phyloP scores from a whole-genome alignment of 2,329 filamentous ascomycete genomes.

The Hypocreales sp. region DNA sequence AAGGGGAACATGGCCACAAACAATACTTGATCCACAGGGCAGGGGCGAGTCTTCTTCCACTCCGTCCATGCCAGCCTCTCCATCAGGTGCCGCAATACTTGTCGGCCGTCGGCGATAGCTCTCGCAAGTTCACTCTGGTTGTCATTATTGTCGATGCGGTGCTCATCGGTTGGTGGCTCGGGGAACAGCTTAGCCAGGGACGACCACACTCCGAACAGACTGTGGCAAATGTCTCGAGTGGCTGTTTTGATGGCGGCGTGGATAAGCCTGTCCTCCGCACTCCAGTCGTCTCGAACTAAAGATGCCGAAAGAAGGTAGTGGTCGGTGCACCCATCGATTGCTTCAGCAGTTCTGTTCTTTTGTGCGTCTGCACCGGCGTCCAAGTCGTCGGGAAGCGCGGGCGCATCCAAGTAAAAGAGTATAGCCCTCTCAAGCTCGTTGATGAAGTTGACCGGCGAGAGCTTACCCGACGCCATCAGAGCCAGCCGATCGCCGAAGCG shows the following conservation, averaged over 20 bases:
- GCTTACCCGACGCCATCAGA: constrained; percentile 16
- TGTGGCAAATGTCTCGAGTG: constrained; percentile 20
- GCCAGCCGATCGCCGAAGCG: constrained; percentile 43
- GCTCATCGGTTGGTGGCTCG: no score
- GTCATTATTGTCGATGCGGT: no score
- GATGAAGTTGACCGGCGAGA: constrained; percentile 14
- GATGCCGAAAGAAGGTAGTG: constrained; percentile 24
- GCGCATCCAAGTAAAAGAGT: constrained; percentile 29
- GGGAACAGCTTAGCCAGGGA: no score
- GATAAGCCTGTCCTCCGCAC: constrained; percentile 27
- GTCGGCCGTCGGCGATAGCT: background rate
- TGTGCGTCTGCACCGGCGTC: constrained; percentile 8
- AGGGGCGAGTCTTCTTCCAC: constrained; percentile 42
- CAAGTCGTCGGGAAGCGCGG: constrained; percentile 9
- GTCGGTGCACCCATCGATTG: constrained; percentile 25
- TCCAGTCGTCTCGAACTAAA: constrained; percentile 11
- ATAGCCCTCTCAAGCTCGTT: no score
- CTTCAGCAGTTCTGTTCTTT: constrained; percentile 20
- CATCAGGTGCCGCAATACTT: constrained; percentile 17
- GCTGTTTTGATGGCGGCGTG: constrained; percentile 24
- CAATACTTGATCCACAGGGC: constrained; percentile 37
- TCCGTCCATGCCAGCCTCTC: constrained; percentile 39
- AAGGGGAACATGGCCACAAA: constrained; percentile 49
- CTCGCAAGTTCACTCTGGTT: no score
- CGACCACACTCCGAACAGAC: no score